Conservation (phyloP, 2,329 filamentous ascomycete genomes). For the Pseudogymnoascus sp. region DNA sequence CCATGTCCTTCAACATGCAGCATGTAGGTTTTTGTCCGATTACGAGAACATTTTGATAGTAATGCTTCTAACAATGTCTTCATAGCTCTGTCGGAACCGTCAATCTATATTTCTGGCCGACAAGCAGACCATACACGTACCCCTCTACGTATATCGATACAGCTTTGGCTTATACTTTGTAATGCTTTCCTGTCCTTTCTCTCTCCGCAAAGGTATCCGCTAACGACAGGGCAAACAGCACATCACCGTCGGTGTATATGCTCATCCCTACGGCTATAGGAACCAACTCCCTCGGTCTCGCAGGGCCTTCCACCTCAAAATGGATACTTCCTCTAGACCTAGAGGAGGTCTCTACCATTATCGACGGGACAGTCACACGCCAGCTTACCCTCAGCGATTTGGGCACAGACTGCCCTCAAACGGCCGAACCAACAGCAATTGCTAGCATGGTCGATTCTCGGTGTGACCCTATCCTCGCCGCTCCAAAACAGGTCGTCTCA, state of each 20-base stretch:
- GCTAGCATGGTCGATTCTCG: slow-evolving; percentile 16
- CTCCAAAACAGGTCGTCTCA: slow-evolving; percentile 23
- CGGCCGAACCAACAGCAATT: slow-evolving; percentile 24
- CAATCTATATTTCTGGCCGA: slow-evolving; percentile 32
- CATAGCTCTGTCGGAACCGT: slow-evolving; percentile 28
- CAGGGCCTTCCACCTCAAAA: slow-evolving; percentile 28
- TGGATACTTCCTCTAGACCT: slow-evolving; percentile 30
- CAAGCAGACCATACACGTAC: slow-evolving; percentile 27
- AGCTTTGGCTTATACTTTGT: slow-evolving; percentile 30
- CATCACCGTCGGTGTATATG: slow-evolving; percentile 35
- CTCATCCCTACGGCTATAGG: slow-evolving; percentile 31
- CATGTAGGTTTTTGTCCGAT: not conserved
- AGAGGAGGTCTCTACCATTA: slow-evolving; percentile 32
- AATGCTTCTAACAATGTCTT: too few species aligned
- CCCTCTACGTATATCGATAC: slow-evolving; percentile 29
- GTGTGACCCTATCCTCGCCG: slow-evolving; percentile 31
- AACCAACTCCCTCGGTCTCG: slow-evolving; percentile 27
- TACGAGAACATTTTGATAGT: too few species aligned
- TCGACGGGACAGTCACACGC: slow-evolving; percentile 21
- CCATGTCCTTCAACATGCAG: not conserved
- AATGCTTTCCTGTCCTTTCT: slow-evolving; percentile 13
- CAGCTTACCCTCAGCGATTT: slow-evolving; percentile 32
- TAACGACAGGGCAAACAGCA: slow-evolving; percentile 21
- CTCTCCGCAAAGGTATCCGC: not conserved
- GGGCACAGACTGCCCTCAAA: slow-evolving; percentile 29